phyloP scores from a whole-genome alignment of 2,329 filamentous ascomycete genomes.

The Penicillium crustosum region DNA sequence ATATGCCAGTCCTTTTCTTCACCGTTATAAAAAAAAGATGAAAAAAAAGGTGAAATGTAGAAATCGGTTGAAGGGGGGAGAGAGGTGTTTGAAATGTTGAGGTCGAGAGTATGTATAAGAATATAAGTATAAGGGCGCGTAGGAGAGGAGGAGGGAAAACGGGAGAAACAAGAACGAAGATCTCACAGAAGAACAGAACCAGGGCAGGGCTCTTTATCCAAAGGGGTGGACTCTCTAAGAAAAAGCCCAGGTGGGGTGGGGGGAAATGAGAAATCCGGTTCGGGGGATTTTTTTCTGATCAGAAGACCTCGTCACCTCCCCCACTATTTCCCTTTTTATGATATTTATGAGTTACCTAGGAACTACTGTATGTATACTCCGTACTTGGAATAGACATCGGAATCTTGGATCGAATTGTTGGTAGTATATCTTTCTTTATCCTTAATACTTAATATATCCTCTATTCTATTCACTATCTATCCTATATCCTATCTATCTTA shows the following conservation, averaged over 20 bases:
- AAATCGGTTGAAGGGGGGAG: not conserved
- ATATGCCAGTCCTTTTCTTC: not conserved
- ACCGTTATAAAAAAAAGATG: not conserved
- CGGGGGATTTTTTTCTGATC: slow-evolving; percentile 35
- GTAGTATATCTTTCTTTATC: not conserved
- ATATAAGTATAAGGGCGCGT: not conserved
- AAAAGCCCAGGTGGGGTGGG: slow-evolving; percentile 13
- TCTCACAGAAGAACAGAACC: slow-evolving; percentile 2
- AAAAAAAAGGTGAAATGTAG: not conserved
- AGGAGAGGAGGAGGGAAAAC: not conserved
- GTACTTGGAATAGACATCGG: too few species aligned
- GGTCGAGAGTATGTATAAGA: not conserved
- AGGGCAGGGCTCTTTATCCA: slow-evolving; percentile 27
- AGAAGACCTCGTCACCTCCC: slow-evolving; percentile 33
- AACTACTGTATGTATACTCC: too few species aligned
- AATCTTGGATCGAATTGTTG: too few species aligned
- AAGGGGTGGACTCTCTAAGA: slow-evolving; percentile 18
- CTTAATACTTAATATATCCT: not conserved
- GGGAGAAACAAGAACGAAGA: slow-evolving; percentile 11
- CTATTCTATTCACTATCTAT: too few species aligned
- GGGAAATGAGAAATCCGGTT: slow-evolving; percentile 25
- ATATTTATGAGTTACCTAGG: too few species aligned
- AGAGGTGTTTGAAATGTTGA: too few species aligned
- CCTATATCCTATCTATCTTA: not conserved
- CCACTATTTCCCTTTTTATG: slow-evolving; percentile 14